These are phyloP conservation scores for Silene conica DNA, from an alignment of 148 eudicot species.

Conservation along the genomic window DNA sequence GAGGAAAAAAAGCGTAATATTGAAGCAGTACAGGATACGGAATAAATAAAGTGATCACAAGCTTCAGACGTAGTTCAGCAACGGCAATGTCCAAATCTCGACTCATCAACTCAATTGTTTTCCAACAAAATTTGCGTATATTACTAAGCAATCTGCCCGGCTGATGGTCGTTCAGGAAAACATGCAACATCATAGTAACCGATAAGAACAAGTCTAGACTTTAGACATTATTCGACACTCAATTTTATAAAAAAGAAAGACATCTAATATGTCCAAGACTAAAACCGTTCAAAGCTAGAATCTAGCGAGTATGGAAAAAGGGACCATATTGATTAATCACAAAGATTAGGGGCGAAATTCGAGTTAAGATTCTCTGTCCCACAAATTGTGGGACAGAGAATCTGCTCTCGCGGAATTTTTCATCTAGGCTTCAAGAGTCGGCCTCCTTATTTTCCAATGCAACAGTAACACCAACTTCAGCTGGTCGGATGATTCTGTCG, in stretches of 20 bases:
- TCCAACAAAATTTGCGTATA: neutral
- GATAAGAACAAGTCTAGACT: neutral
- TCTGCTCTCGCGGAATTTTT: constrained; percentile 10
- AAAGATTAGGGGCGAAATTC: no score
- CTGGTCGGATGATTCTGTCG: constrained; percentile 84
- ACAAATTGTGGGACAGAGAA: no score
- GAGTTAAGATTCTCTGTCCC: no score
- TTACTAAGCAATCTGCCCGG: neutral
- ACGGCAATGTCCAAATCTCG: neutral
- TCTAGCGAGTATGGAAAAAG: constrained; percentile 2
- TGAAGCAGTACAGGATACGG: neutral
- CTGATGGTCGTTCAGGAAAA: neutral
- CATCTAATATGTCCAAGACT: neutral
- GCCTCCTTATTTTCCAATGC: constrained; percentile 40
- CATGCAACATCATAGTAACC: neutral
- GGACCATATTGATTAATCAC: constrained; percentile 12
- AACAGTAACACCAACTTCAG: constrained; percentile 90
- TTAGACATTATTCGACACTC: neutral
- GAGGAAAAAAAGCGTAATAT: neutral
- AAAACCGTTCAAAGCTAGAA: constrained; percentile 11
- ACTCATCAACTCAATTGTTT: neutral
- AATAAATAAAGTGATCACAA: neutral
- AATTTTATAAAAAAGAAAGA: no score
- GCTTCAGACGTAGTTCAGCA: neutral
- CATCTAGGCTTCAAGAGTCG: constrained; percentile 23